Percentiles rank a stretch among this genome's conserved stretches.
Evolutionary conservation across 2,329 filamentous ascomycete species (phyloP).

Genomic region (Fusarium sarcochroum): DNA sequence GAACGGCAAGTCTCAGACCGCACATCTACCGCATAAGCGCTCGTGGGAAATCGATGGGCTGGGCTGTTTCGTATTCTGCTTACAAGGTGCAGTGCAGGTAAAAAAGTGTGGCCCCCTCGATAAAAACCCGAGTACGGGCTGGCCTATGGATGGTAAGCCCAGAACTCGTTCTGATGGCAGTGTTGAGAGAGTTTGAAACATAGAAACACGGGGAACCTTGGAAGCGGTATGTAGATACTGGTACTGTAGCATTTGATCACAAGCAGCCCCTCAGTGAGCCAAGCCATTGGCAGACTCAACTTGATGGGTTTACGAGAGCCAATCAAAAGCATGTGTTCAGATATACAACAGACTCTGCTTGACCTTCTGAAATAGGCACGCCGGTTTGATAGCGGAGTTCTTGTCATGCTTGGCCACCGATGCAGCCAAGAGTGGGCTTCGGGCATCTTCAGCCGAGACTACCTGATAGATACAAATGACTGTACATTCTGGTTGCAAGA

Average conservation of each 20-base stretch:
- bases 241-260: not conserved
- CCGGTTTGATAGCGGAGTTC: constrained; percentile 18
- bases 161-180: not conserved
- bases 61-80: constrained; percentile 16
- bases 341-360: constrained; percentile 7
- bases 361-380: constrained; percentile 38
- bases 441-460: constrained; percentile 23
- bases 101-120: constrained; percentile 2
- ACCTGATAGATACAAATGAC: not conserved
- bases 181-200: constrained; percentile 7
- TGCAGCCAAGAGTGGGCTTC: constrained; percentile 35
- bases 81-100: constrained; percentile 4
- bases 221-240: not conserved
- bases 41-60: not conserved
- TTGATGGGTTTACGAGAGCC: not conserved
- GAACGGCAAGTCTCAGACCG: not conserved
- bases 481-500: not conserved
- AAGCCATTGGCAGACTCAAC: constrained; percentile 7
- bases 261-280: not conserved
- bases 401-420: constrained; percentile 26
- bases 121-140: constrained; percentile 17
- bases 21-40: constrained; percentile 19
- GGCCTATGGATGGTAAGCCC: constrained; percentile 20
- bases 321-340: not conserved
- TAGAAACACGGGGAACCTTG: not conserved